A percentile compares a stretch with the other conserved stretches of the same genome.
phyloP scores from a whole-genome alignment of 208 protist species.

The Wallacemonas rigidus region DNA sequence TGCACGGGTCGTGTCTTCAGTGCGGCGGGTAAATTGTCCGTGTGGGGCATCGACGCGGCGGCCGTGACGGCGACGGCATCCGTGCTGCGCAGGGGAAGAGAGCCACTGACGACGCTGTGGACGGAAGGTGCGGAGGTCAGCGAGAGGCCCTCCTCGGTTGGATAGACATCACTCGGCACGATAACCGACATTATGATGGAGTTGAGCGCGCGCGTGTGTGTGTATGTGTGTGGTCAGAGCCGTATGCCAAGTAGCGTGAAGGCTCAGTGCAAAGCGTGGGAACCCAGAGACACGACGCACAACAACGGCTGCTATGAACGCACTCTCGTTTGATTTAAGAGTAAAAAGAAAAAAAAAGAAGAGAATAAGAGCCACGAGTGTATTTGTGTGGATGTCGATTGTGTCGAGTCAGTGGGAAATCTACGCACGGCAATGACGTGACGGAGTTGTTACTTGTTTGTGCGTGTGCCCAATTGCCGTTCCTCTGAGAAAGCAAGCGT shows the following conservation, averaged over 20 bases:
- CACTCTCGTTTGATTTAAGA: not conserved
- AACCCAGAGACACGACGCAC: no score
- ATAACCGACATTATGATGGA: not conserved
- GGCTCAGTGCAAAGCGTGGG: no score
- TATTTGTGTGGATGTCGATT: no score
- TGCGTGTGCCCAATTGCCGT: no score
- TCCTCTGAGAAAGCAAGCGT: no score
- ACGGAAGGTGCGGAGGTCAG: no score
- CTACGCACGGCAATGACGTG: no score
- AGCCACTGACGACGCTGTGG: not conserved
- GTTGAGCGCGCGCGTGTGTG: not conserved
- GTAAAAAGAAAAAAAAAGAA: constrained; percentile 3
- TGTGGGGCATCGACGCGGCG: not conserved
- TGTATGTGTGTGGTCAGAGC: not conserved
- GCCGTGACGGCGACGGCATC: not conserved
- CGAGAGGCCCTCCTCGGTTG: not conserved
- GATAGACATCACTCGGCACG: not conserved
- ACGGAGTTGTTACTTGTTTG: no score
- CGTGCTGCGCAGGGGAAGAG: not conserved
- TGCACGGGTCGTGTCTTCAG: not conserved
- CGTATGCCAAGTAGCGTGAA: no score
- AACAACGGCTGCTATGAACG: no score
- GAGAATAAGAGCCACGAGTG: not conserved
- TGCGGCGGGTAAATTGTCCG: not conserved
- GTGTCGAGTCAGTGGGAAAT: no score